Conservation (phyloP, 2,329 filamentous ascomycete species). For the Beauveria sp. region DNA sequence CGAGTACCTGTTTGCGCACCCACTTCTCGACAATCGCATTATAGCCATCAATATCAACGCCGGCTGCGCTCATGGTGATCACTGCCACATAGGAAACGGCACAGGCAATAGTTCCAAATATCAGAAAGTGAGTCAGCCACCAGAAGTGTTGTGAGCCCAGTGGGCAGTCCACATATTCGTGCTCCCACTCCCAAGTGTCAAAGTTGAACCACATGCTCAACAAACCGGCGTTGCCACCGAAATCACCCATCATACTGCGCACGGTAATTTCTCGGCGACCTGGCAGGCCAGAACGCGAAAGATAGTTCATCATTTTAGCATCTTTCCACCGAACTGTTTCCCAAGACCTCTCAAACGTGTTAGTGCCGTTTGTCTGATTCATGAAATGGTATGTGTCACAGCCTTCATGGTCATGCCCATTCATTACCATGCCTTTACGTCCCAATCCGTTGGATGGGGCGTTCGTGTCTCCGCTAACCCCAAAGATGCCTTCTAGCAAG, state of each 20-base stretch:
- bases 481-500: constrained; percentile 78
- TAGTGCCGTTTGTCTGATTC: constrained; percentile 47
- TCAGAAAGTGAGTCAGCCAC: constrained; percentile 81
- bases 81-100: constrained; percentile 21
- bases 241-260: constrained; percentile 97
- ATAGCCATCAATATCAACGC: constrained; percentile 28
- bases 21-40: constrained; percentile 16
- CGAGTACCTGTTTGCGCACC: background rate
- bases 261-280: constrained; percentile 85
- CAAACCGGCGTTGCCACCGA: constrained; percentile 83
- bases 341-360: constrained; percentile 38
- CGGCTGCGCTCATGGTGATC: constrained; percentile 19
- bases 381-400: constrained; percentile 85
- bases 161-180: constrained; percentile 70
- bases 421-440: constrained; percentile 71
- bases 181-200: constrained; percentile 65
- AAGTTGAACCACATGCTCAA: constrained; percentile 85
- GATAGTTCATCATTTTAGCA: constrained; percentile 33
- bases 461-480: constrained; percentile 56
- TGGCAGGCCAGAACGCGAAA: constrained; percentile 38
- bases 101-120: constrained; percentile 40
- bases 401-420: constrained; percentile 91
- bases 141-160: constrained; percentile 85
- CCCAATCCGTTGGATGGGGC: constrained; percentile 57
- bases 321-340: constrained; percentile 40